These are phyloP conservation scores for Candida sp. DNA, from an alignment of 1,139 yeast genomes.

Conservation along the genomic window DNA sequence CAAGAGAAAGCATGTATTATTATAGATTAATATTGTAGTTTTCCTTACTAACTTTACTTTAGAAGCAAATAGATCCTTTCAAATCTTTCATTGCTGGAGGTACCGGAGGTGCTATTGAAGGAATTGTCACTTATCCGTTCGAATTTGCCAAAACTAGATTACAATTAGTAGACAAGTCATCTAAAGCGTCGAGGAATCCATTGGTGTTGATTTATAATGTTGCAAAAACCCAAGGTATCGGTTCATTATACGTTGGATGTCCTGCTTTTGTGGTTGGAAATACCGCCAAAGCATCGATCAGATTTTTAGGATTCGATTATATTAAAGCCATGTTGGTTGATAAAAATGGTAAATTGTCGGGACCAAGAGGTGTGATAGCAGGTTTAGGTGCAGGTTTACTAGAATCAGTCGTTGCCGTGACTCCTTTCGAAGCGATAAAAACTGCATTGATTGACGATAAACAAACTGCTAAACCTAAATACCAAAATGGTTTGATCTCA, in stretches of 20 bases:
- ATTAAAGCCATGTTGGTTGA: constrained; percentile 78
- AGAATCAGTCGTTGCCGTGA: constrained; percentile 90
- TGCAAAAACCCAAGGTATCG: constrained; percentile 72
- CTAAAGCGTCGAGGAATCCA: constrained; percentile 78
- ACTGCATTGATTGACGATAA: constrained; percentile 95
- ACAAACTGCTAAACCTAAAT: constrained; percentile 70
- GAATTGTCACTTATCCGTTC: constrained; percentile 88
- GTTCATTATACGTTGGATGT: constrained; percentile 90
- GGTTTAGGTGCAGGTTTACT: constrained; percentile 96
- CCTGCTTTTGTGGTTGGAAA: constrained; percentile 97
- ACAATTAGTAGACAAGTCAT: constrained; percentile 72
- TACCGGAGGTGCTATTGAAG: constrained; percentile 92
- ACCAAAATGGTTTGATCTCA: constrained; percentile 61
- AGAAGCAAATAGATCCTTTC: constrained; percentile 45
- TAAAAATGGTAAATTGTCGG: constrained; percentile 81
- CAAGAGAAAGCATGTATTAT: background rate
- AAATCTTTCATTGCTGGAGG: constrained; percentile 93
- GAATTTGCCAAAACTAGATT: constrained; percentile 95
- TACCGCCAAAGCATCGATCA: constrained; percentile 90
- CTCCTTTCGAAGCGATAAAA: constrained; percentile 96
- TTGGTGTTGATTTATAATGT: constrained; percentile 71
- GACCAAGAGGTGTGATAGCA: constrained; percentile 89
- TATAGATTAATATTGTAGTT: background rate
- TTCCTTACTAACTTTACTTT: constrained; percentile 3
- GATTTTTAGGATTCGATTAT: constrained; percentile 90